Percentiles rank a stretch among this genome's conserved stretches.
These are phyloP conservation scores for Aspergillus bertholletiae DNA, from an alignment of 495 filamentous ascomycete species.

Conservation along the genomic window DNA sequence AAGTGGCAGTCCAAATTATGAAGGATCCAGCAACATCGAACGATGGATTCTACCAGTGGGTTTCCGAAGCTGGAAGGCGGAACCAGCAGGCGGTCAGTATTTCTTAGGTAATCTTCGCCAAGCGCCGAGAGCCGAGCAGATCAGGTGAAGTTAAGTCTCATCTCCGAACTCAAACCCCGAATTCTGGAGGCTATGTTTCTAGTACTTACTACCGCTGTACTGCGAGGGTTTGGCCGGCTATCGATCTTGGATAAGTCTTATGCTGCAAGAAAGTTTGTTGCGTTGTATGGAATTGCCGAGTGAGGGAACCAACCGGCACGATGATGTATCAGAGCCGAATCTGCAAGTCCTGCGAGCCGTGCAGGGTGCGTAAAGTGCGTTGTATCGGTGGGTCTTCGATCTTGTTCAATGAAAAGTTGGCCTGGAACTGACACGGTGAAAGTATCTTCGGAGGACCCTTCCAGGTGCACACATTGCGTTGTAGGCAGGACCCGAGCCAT, in stretches of 20 bases:
- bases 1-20: too few relatives aligned
- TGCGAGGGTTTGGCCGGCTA: too few relatives aligned
- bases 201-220: too few relatives aligned
- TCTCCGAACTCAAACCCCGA: background rate
- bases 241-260: too few relatives aligned
- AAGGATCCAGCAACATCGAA: too few relatives aligned
- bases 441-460: background rate
- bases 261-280: too few relatives aligned
- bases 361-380: constrained; percentile 29
- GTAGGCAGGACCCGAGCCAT: background rate
- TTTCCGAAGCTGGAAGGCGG: too few relatives aligned
- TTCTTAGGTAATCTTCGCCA: too few relatives aligned
- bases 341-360: constrained; percentile 27
- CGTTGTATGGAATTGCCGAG: too few relatives aligned
- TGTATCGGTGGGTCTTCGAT: constrained; percentile 22
- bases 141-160: background rate
- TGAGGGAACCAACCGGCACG: background rate
- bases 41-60: too few relatives aligned
- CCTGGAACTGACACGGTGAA: background rate
- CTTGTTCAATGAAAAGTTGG: background rate
- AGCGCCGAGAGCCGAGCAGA: background rate
- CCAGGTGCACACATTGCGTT: background rate
- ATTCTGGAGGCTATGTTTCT: too few relatives aligned
- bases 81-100: too few relatives aligned
- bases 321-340: background rate